These are phyloP conservation scores for Pseudohyphozyma bogoriensis DNA, from an alignment of 768 basidiomycete species.

Conservation along the genomic window DNA sequence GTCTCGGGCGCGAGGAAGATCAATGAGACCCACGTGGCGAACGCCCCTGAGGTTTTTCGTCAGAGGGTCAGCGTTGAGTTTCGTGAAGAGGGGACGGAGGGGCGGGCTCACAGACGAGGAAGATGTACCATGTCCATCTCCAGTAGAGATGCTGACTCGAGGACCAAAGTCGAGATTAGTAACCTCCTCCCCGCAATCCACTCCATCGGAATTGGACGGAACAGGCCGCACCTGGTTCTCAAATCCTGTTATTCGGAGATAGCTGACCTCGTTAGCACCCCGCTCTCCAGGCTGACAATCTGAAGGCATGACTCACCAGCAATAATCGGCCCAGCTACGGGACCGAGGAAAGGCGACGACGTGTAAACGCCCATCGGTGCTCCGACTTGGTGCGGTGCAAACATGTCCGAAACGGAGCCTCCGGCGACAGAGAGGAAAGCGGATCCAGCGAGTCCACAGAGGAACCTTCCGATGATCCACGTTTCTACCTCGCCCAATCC, in stretches of 20 bases:
- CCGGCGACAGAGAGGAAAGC: conserved; percentile 57
- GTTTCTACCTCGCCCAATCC: no score
- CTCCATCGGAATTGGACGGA: no score
- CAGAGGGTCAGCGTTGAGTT: no score
- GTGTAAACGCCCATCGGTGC: conserved; percentile 47
- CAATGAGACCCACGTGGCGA: conserved; percentile 47
- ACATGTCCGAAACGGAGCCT: conserved; percentile 49
- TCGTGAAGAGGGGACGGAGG: not conserved
- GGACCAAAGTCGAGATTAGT: no score
- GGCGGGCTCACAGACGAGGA: conserved; percentile 42
- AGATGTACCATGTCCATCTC: conserved; percentile 62
- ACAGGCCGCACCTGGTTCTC: no score
- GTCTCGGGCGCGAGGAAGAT: conserved; percentile 54
- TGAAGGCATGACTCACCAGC: no score
- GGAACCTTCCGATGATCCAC: conserved; percentile 53
- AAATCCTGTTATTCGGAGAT: no score
- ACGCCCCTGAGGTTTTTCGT: no score
- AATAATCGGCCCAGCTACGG: conserved; percentile 46
- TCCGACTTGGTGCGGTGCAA: conserved; percentile 34
- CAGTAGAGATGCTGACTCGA: conserved; percentile 49
- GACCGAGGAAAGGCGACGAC: conserved; percentile 48
- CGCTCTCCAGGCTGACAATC: no score
- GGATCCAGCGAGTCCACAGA: conserved; percentile 49
- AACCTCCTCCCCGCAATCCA: no score
- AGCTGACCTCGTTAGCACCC: no score